A percentile compares a stretch with the other conserved stretches of the same genome.
Conservation (phyloP, 345 rosid species). For the Moringa oleifera region DNA sequence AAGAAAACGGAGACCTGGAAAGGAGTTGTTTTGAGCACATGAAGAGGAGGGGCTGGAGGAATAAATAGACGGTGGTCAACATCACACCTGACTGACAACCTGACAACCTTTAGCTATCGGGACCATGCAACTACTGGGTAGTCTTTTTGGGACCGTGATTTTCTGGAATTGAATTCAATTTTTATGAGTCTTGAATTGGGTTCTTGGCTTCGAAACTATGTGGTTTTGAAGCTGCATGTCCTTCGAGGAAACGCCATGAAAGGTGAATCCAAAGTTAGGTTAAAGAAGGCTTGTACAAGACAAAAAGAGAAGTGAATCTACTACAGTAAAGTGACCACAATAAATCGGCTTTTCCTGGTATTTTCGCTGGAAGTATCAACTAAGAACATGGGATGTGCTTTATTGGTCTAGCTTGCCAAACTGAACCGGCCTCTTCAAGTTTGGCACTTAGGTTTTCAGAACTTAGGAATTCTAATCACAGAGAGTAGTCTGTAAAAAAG, state of each 20-base stretch:
- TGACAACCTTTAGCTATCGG: constrained; percentile 18
- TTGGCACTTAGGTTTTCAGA: no score
- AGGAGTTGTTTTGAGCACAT: constrained; percentile 24
- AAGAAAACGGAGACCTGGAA: constrained; percentile 17
- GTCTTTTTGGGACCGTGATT: constrained; percentile 3
- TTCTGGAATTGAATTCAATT: constrained; percentile 10
- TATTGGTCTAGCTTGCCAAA: no score
- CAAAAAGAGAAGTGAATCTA: not conserved
- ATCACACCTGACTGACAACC: constrained; percentile 21
- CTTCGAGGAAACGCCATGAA: constrained; percentile 7
- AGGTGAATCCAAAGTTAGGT: not conserved
- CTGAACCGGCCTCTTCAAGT: no score
- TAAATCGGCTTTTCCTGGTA: no score
- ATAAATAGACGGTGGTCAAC: constrained; percentile 44
- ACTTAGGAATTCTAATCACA: no score
- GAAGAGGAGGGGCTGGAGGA: constrained; percentile 17
- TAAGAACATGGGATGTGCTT: no score
- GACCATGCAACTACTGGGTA: constrained; percentile 22
- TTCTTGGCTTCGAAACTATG: constrained; percentile 24
- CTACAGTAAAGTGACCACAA: no score
- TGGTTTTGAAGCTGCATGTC: constrained; percentile 15
- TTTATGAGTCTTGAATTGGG: constrained; percentile 6
- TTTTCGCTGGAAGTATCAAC: no score
- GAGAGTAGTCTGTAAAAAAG: no score
- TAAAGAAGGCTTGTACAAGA: constrained; percentile 3